A percentile compares a stretch with the other conserved stretches of the same genome.
These are phyloP conservation scores for Arthrobotrys sphaeroides DNA, from an alignment of 2,329 filamentous ascomycete species.

Conservation along the genomic window DNA sequence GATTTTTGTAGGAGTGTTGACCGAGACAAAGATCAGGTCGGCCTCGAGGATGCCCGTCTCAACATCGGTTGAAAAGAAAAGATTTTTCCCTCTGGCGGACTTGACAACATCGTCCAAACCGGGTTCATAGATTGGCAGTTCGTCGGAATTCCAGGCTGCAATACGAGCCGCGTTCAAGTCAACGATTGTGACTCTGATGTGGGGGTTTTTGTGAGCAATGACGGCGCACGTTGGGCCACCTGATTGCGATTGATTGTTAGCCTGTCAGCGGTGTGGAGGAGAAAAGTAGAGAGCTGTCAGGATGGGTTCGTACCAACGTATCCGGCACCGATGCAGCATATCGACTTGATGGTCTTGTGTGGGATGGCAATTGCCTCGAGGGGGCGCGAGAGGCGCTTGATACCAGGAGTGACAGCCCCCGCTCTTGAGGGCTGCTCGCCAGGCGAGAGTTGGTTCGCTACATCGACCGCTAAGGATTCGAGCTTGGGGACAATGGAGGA, in stretches of 20 bases:
- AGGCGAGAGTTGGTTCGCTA: constrained; percentile 29
- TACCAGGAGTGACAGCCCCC: constrained; percentile 53
- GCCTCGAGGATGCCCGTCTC: constrained; percentile 71
- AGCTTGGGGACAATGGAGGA: constrained; percentile 43
- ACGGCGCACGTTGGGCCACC: constrained; percentile 80
- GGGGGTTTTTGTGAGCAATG: constrained; percentile 76
- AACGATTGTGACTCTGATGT: constrained; percentile 77
- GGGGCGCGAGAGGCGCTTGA: constrained; percentile 55
- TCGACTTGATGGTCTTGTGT: constrained; percentile 65
- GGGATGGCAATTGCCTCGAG: constrained; percentile 55
- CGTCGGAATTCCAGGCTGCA: constrained; percentile 75
- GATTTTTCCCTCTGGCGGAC: constrained; percentile 69
- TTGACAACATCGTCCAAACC: constrained; percentile 74
- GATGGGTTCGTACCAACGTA: constrained; percentile 72
- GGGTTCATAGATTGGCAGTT: constrained; percentile 80
- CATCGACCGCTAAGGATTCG: constrained; percentile 38
- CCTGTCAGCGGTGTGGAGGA: not conserved
- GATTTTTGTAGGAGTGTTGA: constrained; percentile 81
- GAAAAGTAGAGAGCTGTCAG: not conserved
- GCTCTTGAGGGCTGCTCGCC: constrained; percentile 47
- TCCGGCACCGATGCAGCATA: constrained; percentile 79
- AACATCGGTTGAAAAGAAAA: constrained; percentile 78
- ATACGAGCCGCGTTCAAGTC: constrained; percentile 74
- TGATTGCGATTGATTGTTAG: constrained; percentile 58
- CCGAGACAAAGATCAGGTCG: constrained; percentile 77